phyloP scores from a whole-genome alignment of 2,329 filamentous ascomycete genomes.

The Capronia epimyces region DNA sequence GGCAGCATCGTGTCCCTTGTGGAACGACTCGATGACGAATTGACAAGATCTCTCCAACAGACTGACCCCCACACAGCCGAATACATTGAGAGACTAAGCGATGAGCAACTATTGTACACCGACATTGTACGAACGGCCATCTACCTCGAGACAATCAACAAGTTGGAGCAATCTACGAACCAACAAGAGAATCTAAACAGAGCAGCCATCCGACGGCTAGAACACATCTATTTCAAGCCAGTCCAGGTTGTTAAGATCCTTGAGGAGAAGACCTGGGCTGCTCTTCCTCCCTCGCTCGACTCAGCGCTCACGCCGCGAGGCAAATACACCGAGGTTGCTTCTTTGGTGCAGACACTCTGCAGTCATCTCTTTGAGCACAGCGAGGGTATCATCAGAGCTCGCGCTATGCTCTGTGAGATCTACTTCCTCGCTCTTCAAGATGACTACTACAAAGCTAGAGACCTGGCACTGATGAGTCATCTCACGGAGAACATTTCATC shows the following conservation, averaged over 20 bases:
- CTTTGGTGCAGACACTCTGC: slow-evolving; percentile 80
- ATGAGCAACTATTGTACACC: slow-evolving; percentile 86
- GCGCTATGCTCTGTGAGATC: slow-evolving; percentile 96
- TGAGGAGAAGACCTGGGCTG: slow-evolving; percentile 90
- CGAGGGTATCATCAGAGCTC: slow-evolving; percentile 90
- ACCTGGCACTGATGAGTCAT: slow-evolving; percentile 99
- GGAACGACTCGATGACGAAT: slow-evolving; percentile 93
- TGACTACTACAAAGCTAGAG: slow-evolving; percentile 93
- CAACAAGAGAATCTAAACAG: slow-evolving; percentile 87
- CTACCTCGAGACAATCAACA: slow-evolving; percentile 77
- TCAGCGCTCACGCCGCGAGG: slow-evolving; percentile 74
- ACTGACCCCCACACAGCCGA: slow-evolving; percentile 98
- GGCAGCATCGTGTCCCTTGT: slow-evolving; percentile 92
- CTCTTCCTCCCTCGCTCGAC: slow-evolving; percentile 62
- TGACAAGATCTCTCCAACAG: slow-evolving; percentile 91
- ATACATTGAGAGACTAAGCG: slow-evolving; percentile 90
- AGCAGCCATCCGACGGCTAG: slow-evolving; percentile 84
- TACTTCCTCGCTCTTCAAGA: slow-evolving; percentile 98
- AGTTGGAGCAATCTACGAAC: slow-evolving; percentile 58
- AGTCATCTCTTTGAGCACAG: slow-evolving; percentile 92
- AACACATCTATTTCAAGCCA: slow-evolving; percentile 99
- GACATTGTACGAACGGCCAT: slow-evolving; percentile 81
- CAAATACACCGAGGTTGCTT: slow-evolving; percentile 61
- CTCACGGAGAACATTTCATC: slow-evolving; percentile 93
- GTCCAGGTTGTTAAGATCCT: slow-evolving; percentile 87